A percentile compares a stretch with the other conserved stretches of the same genome.
These are phyloP conservation scores for Nemania sp. DNA, from an alignment of 2,329 filamentous ascomycete genomes.

Conservation along the genomic window DNA sequence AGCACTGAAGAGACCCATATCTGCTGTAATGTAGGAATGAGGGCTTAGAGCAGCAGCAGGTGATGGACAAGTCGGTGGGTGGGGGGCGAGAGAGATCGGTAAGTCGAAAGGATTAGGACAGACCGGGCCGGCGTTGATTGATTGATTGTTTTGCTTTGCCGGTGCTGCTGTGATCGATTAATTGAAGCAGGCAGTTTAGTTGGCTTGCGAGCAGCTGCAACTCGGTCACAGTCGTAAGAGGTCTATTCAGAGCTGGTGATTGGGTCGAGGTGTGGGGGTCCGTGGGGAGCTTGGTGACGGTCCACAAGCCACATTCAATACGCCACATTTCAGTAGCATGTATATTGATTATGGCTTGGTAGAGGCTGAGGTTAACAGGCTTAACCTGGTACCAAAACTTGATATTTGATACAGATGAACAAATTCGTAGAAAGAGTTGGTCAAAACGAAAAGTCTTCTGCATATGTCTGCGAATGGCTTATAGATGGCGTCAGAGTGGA, in stretches of 20 bases:
- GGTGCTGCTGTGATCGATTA: not conserved
- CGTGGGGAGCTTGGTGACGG: too few relatives aligned
- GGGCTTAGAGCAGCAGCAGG: not conserved
- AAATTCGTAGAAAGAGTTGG: not conserved
- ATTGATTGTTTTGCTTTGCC: not conserved
- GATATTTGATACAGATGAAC: too few relatives aligned
- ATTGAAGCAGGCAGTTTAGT: not conserved
- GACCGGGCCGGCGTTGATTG: too few relatives aligned
- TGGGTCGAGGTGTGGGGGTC: not conserved
- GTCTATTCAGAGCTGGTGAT: not conserved
- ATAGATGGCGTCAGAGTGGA: too few relatives aligned
- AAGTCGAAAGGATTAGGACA: not conserved
- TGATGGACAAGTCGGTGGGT: not conserved
- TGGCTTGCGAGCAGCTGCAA: not conserved
- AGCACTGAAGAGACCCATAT: slow-evolving; percentile 45
- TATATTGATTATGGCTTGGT: not conserved
- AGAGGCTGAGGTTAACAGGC: not conserved
- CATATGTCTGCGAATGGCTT: too few relatives aligned
- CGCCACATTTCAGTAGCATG: not conserved
- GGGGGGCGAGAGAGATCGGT: not conserved
- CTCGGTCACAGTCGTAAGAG: slow-evolving; percentile 1
- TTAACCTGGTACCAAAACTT: too few relatives aligned
- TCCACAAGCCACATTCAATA: not conserved
- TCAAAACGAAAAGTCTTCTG: too few relatives aligned
- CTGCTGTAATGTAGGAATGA: not conserved